Percentiles rank a stretch among this genome's conserved stretches.
phyloP scores from a whole-genome alignment of 805 yeast genomes.

The Yarrowia bubula region DNA sequence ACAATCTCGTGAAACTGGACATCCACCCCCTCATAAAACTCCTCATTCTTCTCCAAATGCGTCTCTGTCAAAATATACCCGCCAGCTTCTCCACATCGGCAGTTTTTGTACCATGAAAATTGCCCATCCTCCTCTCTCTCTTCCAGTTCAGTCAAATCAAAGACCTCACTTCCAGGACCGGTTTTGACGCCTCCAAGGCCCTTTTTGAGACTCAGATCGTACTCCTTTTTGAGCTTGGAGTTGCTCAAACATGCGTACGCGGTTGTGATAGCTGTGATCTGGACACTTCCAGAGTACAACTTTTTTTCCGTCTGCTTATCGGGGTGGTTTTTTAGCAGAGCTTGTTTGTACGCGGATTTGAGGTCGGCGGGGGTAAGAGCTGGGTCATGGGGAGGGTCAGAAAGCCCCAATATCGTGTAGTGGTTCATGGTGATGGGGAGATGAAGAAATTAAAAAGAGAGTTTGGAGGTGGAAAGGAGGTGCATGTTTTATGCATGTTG shows the following conservation, averaged over 20 bases:
- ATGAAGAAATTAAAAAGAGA: not conserved
- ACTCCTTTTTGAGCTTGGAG: constrained; percentile 44
- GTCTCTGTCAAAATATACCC: constrained; percentile 62
- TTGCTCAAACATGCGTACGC: constrained; percentile 64
- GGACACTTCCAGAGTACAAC: not conserved
- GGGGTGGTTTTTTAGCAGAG: constrained; percentile 69
- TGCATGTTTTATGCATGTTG: not conserved
- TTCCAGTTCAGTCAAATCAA: constrained; percentile 61
- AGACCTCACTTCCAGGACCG: constrained; percentile 48
- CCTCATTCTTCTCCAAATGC: constrained; percentile 55
- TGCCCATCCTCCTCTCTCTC: constrained; percentile 39
- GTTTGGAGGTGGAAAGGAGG: not conserved
- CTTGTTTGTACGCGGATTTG: constrained; percentile 60
- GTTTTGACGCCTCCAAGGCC: not conserved
- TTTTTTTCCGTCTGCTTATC: constrained; percentile 51
- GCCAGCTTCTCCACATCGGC: constrained; percentile 45
- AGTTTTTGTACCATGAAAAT: constrained; percentile 37
- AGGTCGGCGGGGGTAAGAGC: constrained; percentile 37
- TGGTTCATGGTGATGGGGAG: not conserved
- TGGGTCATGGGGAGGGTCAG: constrained; percentile 6
- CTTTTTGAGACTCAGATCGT: constrained; percentile 50
- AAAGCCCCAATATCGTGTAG: constrained; percentile 18
- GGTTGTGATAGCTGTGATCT: constrained; percentile 49
- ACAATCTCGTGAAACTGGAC: constrained; percentile 48
- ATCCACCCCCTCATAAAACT: constrained; percentile 4